A percentile compares a stretch with the other conserved stretches of the same genome.
Evolutionary conservation across 176 grass and related monocot species (phyloP).

Genomic region (Chloris gayana): DNA sequence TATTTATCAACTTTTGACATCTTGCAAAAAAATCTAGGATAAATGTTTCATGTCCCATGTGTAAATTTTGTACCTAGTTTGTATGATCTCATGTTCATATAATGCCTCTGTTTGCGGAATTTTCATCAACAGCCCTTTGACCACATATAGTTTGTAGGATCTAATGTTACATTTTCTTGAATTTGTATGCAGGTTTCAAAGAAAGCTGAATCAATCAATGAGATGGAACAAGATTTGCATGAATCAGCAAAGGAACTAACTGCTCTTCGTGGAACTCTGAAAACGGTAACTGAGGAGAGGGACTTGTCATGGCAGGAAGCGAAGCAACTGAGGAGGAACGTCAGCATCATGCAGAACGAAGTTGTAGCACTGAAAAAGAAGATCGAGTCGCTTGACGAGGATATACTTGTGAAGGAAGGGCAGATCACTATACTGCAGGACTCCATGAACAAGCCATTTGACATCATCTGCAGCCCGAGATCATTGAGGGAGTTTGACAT

Average conservation of each 20-base stretch:
- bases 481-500: conserved; percentile 53
- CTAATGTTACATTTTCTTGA: conserved; percentile 19
- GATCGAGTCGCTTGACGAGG: conserved; percentile 81
- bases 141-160: background rate
- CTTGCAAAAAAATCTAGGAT: background rate
- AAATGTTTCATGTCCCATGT: background rate
- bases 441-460: conserved; percentile 61
- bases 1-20: background rate
- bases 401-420: conserved; percentile 77
- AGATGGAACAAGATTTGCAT: conserved; percentile 70
- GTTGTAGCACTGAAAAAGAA: conserved; percentile 51
- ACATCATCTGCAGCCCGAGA: conserved; percentile 53
- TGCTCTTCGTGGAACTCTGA: conserved; percentile 59
- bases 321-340: conserved; percentile 47
- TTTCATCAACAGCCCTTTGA: background rate
- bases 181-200: conserved; percentile 50
- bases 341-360: conserved; percentile 52
- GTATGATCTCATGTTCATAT: background rate
- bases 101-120: background rate
- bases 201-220: conserved; percentile 68
- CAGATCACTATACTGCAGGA: conserved; percentile 88
- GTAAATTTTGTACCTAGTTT: background rate
- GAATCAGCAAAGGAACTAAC: conserved; percentile 68
- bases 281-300: conserved; percentile 70
- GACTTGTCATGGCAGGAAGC: conserved; percentile 72